A percentile compares a stretch with the other conserved stretches of the same genome.
phyloP scores from a whole-genome alignment of 352 stramenopile species.

The Pythium rhizo-oryzae region DNA sequence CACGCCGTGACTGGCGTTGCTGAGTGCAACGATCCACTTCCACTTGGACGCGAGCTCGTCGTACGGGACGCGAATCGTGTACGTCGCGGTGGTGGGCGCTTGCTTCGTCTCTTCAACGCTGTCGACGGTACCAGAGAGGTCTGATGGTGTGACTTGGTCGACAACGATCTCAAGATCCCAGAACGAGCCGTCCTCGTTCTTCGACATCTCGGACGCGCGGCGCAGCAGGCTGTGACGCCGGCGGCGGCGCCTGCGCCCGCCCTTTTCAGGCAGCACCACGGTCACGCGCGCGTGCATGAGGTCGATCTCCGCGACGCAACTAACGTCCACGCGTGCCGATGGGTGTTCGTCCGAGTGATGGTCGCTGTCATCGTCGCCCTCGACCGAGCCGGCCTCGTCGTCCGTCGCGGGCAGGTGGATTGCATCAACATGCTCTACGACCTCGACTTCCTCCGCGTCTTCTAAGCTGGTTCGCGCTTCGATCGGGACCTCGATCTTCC shows the following conservation, averaged over 20 bases:
- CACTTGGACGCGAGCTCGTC: conserved; percentile 57
- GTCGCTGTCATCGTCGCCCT: neutral
- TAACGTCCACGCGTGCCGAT: neutral
- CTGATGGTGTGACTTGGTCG: neutral
- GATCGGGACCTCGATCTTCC: neutral
- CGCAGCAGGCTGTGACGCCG: neutral
- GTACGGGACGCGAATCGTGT: conserved; percentile 50
- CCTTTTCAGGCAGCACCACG: conserved; percentile 16
- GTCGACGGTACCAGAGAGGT: neutral
- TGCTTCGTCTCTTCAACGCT: neutral
- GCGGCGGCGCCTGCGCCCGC: neutral
- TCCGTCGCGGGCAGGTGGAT: neutral
- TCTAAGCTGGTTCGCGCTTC: neutral
- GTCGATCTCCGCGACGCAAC: conserved; percentile 11
- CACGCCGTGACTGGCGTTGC: conserved; percentile 55
- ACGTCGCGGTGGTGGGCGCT: neutral
- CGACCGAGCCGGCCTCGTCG: neutral
- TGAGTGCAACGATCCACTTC: conserved; percentile 66
- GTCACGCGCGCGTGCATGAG: conserved; percentile 12
- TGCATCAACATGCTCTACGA: neutral
- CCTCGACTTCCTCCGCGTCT: neutral
- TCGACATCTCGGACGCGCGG: neutral
- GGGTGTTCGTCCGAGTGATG: neutral
- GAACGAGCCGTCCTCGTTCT: conserved; percentile 9
- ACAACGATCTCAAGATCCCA: conserved; percentile 23